A percentile compares a stretch with the other conserved stretches of the same genome.
Evolutionary conservation across 176 grass and related monocot species (phyloP).

Genomic region (Cenchrus americanus): DNA sequence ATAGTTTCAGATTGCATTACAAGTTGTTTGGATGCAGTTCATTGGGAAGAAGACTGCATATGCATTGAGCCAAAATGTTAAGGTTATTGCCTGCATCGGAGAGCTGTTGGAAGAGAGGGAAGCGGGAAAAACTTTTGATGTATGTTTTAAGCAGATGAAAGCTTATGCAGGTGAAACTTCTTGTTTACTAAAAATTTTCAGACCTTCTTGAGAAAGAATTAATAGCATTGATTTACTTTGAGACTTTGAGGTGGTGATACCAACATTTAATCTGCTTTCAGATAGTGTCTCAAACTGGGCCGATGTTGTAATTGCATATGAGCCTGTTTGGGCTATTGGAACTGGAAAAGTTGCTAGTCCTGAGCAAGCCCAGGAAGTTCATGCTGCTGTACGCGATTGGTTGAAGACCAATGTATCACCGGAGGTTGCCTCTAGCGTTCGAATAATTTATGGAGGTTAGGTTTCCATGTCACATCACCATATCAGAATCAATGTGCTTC

Average conservation of each 20-base stretch:
- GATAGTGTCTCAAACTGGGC: constrained; percentile 82
- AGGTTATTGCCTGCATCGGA: constrained; percentile 96
- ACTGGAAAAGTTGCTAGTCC: constrained; percentile 94
- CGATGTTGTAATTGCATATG: constrained; percentile 92
- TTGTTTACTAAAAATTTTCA: background rate
- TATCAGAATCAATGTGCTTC: background rate
- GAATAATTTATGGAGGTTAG: constrained; percentile 98
- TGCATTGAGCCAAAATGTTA: constrained; percentile 97
- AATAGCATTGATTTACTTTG: background rate
- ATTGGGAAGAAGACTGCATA: constrained; percentile 96
- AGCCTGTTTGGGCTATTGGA: constrained; percentile 99
- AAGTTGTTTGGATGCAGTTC: constrained; percentile 62
- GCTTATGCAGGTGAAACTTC: constrained; percentile 77
- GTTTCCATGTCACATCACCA: constrained; percentile 24
- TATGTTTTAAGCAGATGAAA: constrained; percentile 95
- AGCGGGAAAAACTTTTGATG: constrained; percentile 96
- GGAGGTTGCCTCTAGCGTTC: constrained; percentile 79
- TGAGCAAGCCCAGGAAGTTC: constrained; percentile 95
- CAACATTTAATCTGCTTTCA: constrained; percentile 42
- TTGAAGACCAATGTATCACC: constrained; percentile 87
- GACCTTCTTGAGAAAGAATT: constrained; percentile 9
- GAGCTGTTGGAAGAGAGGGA: constrained; percentile 98
- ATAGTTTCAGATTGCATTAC: constrained; percentile 2
- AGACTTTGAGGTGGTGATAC: too few relatives aligned
- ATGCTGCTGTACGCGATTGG: constrained; percentile 88